Conservation (phyloP, 805 yeast genomes). For the Myxozyma nipponensis region DNA sequence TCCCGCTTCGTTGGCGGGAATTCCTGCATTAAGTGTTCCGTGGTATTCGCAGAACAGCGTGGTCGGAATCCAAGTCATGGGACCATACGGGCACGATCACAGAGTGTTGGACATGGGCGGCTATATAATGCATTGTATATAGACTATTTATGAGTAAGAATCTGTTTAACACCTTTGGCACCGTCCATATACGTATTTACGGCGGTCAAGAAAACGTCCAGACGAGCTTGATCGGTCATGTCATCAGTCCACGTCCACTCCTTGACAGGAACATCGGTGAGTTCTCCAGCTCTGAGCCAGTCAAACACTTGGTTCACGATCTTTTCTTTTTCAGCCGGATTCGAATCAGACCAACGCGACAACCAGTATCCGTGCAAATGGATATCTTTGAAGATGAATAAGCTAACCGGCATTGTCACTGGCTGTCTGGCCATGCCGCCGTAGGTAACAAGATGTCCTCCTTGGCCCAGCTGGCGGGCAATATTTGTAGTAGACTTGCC, state of each 20-base stretch:
- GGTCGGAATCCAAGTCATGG: conserved; percentile 74
- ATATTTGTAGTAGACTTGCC: conserved; percentile 79
- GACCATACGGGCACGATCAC: conserved; percentile 80
- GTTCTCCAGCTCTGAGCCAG: conserved; percentile 55
- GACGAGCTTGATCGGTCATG: conserved; percentile 43
- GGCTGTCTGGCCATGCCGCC: conserved; percentile 99
- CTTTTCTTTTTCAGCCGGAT: conserved; percentile 57
- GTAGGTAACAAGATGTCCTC: conserved; percentile 81
- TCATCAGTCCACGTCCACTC: conserved; percentile 39
- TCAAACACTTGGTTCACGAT: conserved; percentile 55
- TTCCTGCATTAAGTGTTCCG: conserved; percentile 83
- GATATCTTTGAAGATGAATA: conserved; percentile 84
- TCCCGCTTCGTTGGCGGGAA: conserved; percentile 87
- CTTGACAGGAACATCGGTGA: conserved; percentile 49
- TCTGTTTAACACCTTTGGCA: conserved; percentile 40
- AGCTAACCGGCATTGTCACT: conserved; percentile 81
- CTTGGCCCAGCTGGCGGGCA: conserved; percentile 71
- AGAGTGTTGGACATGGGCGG: conserved; percentile 49
- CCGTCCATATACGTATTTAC: conserved; percentile 43
- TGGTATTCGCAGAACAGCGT: conserved; percentile 41
- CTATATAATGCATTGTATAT: conserved; percentile 8
- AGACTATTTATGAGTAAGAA: conserved; percentile 36
- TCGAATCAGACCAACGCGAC: conserved; percentile 56
- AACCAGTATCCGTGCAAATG: conserved; percentile 92
- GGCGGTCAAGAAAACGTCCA: conserved; percentile 45